Evolutionary conservation across 1,284 basidiomycete genomes (phyloP).

Genomic region (Waitea zeae): DNA sequence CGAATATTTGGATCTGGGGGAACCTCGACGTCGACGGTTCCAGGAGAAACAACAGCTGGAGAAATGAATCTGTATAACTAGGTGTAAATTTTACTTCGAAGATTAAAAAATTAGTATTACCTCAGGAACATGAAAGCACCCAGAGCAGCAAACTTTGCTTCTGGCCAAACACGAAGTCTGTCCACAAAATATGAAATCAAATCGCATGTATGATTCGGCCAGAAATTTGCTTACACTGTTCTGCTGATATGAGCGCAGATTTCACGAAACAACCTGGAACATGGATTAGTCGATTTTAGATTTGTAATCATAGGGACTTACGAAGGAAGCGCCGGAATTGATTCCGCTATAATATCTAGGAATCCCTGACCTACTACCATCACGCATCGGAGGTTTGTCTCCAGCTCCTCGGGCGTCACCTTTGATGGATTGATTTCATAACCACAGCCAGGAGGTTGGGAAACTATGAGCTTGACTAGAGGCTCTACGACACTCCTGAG

Average conservation of each 20-base stretch:
- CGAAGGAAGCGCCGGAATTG: slow-evolving; percentile 59
- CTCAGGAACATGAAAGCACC: slow-evolving; percentile 87
- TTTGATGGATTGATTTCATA: slow-evolving; percentile 67
- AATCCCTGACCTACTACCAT: slow-evolving; percentile 64
- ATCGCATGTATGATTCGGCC: background rate
- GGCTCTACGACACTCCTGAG: slow-evolving; percentile 64
- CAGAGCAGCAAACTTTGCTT: slow-evolving; percentile 71
- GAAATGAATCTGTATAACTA: slow-evolving; percentile 46
- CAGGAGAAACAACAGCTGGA: slow-evolving; percentile 77
- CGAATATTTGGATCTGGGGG: slow-evolving; percentile 50
- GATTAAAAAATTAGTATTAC: slow-evolving; percentile 13
- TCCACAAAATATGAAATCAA: slow-evolving; percentile 14
- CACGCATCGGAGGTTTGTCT: slow-evolving; percentile 57
- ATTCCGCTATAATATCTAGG: slow-evolving; percentile 58
- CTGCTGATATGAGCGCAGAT: slow-evolving; percentile 74
- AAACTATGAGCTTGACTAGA: slow-evolving; percentile 55
- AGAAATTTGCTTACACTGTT: slow-evolving; percentile 42
- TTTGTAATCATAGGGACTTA: slow-evolving; percentile 19
- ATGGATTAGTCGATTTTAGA: slow-evolving; percentile 5
- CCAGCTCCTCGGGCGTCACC: slow-evolving; percentile 41
- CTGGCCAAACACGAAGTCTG: slow-evolving; percentile 65
- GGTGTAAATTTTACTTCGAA: slow-evolving; percentile 3
- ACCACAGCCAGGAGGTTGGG: slow-evolving; percentile 55
- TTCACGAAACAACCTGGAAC: slow-evolving; percentile 66
- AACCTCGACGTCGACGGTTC: slow-evolving; percentile 67